Evolutionary conservation across 225 moss, liverwort and hornwort genomes (phyloP), one percentile per base, ranked within the genome.

Genomic region (Thuidium tamariscinum): DNA sequence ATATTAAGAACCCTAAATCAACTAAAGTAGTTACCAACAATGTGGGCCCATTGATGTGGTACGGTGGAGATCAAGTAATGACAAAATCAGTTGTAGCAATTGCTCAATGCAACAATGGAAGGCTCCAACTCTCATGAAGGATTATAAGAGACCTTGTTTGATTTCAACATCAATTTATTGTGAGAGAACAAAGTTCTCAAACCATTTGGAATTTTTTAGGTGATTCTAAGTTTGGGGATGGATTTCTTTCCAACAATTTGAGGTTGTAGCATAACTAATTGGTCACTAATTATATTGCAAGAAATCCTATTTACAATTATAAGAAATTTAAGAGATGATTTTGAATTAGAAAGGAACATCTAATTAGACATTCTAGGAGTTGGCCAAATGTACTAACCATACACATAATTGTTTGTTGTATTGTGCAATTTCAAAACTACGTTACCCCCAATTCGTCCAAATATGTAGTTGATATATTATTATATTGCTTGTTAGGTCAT

Each of bases 401-500:
- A 65, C 0, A 0, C 0, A 2, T 5, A n/a, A n/a, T 65, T 64
- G 17, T 18, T 65, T 19, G 10, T 2, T 65, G 10, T 5, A n/a
- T 10, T n/a, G 18, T 65, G 4, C 30, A 0, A 34, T n/a, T 18
- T 19, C 18, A 65, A n/a, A 65, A 19, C n/a, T 65, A 65, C 18
- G 5, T 9, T 65, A 18, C 34, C 17, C 1, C 9, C 1, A 32
- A 16, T 17, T 34, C 34, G 34, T 34, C n/a, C n/a, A n/a, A n/a
- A n/a, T 17, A 64, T 8, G 16, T 4, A 9, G 1, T 64, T 64
- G 8, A 4, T 64, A 4, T 1, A 1, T 10, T n/a, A 46, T 64
- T 63, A 8, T 34, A 17, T 62, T 2, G 7, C 29, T 7, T 11
- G 14, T 2, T 61, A 13, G 61, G 2, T 0, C 15, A 32, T 7